Base-by-base conservation (phyloP, 768 basidiomycete genomes). In the Auriscalpium microsporum region DNA sequence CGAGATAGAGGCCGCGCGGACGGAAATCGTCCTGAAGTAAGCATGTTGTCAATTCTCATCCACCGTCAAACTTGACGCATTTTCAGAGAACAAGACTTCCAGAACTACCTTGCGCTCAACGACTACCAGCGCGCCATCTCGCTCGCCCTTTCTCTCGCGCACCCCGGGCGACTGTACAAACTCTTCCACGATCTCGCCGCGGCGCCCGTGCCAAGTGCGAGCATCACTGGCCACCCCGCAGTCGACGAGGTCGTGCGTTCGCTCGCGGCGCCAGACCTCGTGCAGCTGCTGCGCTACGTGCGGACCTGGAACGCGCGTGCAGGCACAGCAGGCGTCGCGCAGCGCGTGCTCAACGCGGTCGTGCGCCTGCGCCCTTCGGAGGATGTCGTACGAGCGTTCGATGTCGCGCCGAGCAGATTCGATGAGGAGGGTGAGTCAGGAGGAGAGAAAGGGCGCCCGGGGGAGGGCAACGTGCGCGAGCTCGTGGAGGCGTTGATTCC, bases 261-360 rank as follows among this genome's bases (percentile, higher is more conserved):
- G 0, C 78, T 99, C 11, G 70, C 78, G 0, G 75, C 80, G 4
- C 68, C 82, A 13, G 94, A 97, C 61, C 80, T 98, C 28, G 85
- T 83, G 7, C 83, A 84, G 55, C 77, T 99, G 37, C 73, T 97
- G 52, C 79, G 80, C 16, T 94, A 90, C 69, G 78, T 92, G 45
- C 79, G 90, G 47, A 84, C 87, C 61, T 99, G 96, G 96, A 99
- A 98, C 69, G 83, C 94, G n/a, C 86, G 84, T 58, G 88, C 89
- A n/a, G 85, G 84, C 65, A 93, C 90, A 19, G 87, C 88, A 58
- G 75, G 73, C 16, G 78, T 96, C 45, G 95, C 95, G 8, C 96
- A 99, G 71, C 75, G 74, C 35, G 77, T 97, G 44, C 70, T 99
- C 54, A 81, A 88, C 64, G 85, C 93, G 5, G 72, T 97, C 50